Base-by-base conservation (phyloP, 2,329 filamentous ascomycete species). In the Colletotrichum spinosum region DNA sequence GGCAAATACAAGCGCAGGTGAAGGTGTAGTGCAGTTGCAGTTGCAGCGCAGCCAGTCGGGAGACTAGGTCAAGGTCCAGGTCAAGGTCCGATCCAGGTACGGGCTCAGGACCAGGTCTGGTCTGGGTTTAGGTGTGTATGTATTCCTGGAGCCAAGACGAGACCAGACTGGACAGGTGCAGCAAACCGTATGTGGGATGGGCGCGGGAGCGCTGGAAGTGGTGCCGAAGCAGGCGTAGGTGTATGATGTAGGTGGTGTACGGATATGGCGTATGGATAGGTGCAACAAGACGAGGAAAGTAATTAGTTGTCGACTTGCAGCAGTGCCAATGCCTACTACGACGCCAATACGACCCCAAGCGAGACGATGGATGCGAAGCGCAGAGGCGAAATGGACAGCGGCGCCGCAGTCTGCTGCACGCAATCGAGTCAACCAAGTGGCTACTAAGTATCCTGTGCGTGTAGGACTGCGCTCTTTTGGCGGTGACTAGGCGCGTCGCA, bases 401-500 rank as follows among this genome's bases (percentile, higher is more conserved):
- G 3, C 25, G 25, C 4, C 25, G 25, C 25, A 25, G 25, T 25
- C 25, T 25, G 25, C 25, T 25, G 25, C 25, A 25, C 25, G 25
- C 42, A 38, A n/a, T 55, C 53, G 53, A 55, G 53, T 46, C 53
- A 46, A 48, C 53, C 6, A 12, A 46, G 42, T 46, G 33, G 45
- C 25, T 25, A 25, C 25, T 25, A 3, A 25, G 25, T 25, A 25
- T 25, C 3, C 25, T 25, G 25, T 25, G 25, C 4, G 25, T 25
- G 25, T 25, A 25, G 25, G 25, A 25, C 25, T 25, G 25, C 4
- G 25, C 25, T 25, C 25, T 25, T 25, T 25, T 25, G 25, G 25
- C 25, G 25, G 25, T 25, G 25, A 12, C 50, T 65, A 62, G 17
- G 37, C 59, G 42, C 51, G 61, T 65, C 51, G 62, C 62, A 65